A percentile compares a stretch with the other conserved stretches of the same genome.
Conservation (phyloP, 2,329 filamentous ascomycete species). For the Exophiala mesophila region DNA sequence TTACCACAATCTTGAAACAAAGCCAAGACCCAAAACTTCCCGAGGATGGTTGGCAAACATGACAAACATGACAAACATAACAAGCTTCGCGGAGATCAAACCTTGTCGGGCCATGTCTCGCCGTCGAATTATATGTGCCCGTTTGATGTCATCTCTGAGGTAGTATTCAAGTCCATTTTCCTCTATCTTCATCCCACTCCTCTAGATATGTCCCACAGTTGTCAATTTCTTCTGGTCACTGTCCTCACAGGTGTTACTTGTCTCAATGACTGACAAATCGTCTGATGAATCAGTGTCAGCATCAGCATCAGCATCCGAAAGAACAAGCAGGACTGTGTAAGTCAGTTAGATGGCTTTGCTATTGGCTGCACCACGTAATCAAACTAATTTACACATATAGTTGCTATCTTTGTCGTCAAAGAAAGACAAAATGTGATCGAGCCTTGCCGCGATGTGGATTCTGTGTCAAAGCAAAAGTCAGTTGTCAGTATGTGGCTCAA, state of each 20-base stretch:
- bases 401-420: conserved; percentile 28
- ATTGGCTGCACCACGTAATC: not conserved
- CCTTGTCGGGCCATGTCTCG: conserved; percentile 7
- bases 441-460: conserved; percentile 27
- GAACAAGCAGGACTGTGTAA: not conserved
- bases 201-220: not conserved
- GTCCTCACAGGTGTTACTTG: no score
- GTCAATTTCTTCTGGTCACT: not conserved
- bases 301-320: not conserved
- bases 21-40: no score
- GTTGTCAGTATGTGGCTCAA: conserved; percentile 26
- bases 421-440: conserved; percentile 30
- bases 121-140: not conserved
- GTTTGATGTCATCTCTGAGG: no score
- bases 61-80: not conserved
- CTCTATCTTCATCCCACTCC: no score
- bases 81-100: no score
- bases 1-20: no score
- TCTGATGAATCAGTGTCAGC: no score
- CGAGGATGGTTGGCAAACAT: no score
- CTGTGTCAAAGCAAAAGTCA: conserved; percentile 26
- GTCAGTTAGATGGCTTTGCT: not conserved
- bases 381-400: conserved; percentile 1
- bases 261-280: no score
- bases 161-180: no score